Conservation (phyloP, 116 monocot genomes). For the Iris pallida region DNA sequence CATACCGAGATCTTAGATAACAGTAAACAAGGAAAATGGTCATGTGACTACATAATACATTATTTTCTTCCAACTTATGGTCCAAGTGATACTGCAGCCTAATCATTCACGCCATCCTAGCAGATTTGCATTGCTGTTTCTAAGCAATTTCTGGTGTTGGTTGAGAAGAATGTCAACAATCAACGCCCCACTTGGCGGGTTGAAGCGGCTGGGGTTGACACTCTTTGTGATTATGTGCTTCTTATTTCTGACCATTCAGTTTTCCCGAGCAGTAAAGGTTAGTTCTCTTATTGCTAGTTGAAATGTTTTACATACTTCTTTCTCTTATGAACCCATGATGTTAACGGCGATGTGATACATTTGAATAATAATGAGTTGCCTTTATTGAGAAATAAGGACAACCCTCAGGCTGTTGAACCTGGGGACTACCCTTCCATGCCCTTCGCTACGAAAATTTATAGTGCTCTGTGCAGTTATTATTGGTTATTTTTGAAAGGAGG, state of each 20-base stretch:
- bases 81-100: not conserved
- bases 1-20: not conserved
- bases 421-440: not conserved
- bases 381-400: not conserved
- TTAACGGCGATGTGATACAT: not conserved
- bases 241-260: constrained; percentile 78
- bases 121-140: constrained; percentile 53
- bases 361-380: not conserved
- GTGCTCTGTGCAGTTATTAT: not conserved
- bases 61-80: not conserved
- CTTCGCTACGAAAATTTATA: not conserved
- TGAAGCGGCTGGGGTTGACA: constrained; percentile 60
- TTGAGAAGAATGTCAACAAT: constrained; percentile 38
- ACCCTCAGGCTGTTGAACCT: not conserved
- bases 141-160: constrained; percentile 50
- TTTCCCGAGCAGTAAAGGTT: constrained; percentile 44
- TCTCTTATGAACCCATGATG: not conserved
- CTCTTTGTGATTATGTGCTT: constrained; percentile 47
- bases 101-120: not conserved
- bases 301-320: constrained; percentile 5
- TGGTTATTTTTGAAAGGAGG: too few relatives aligned
- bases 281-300: constrained; percentile 4
- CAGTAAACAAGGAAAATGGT: not conserved
- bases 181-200: constrained; percentile 69
- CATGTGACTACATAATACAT: not conserved